Base-by-base conservation (phyloP, 805 yeast species). In the Pichia ethanolica region DNA sequence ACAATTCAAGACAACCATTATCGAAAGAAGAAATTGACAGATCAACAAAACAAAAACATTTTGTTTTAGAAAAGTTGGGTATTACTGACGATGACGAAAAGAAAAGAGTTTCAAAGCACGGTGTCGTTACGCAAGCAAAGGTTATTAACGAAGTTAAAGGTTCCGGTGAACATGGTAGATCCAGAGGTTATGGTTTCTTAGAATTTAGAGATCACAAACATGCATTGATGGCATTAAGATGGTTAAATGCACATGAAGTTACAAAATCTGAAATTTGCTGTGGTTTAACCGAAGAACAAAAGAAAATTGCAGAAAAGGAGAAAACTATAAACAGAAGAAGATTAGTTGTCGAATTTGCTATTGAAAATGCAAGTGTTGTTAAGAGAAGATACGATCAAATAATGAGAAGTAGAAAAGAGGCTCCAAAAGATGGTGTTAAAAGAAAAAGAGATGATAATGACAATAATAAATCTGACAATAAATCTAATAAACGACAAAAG, bases 121-220 rank as follows among this genome's bases (percentile, higher is more conserved):
- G 99, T 70, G 88, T 93, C 38, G 96, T 93, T 4, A 83, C 79
- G 66, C 98, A 93, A 69, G 86, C 97, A 28, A 93, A 93, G 71
- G 83, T 93, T 56, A 86, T 93, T 54, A 86, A 80, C 75, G 99
- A 93, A 69, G 86, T 88, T 41, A 91, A 90, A 65, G 96, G 89
- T 7, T 73, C 91, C 8, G 95, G 95, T 25, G 84, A 83, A 28
- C 68, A 75, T 32, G 99, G 99, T 49, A 78, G 99, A 67, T 83
- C 93, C 62, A 83, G 97, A 73, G 99, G 99, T 53, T 93, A 91
- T 61, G 99, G 99, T 55, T 91, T 93, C 74, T 68, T 93, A 42
- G 98, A 93, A 69, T 89, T 76, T 67, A 82, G 89, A 68, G 96
- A 90, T 67, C 99, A 93, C 67, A 86, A 85, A 67, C 66, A 83